Evolutionary conservation across 306 rosid genomes (phyloP), one percentile per base, ranked within the genome.

Genomic region (Sicyos baderoa): DNA sequence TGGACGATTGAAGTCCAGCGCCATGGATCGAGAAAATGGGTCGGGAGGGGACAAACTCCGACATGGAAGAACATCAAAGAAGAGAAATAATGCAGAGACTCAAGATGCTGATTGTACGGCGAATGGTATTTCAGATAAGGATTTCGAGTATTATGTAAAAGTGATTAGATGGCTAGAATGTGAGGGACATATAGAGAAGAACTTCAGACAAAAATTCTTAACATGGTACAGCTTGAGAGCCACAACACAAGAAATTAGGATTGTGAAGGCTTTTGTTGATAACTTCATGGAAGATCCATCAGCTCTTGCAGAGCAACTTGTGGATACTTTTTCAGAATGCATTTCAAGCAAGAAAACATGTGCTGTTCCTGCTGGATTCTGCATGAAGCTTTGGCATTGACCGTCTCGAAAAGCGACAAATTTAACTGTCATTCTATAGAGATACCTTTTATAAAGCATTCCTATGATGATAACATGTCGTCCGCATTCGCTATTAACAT

Each of bases 221-320:
- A 94, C 97, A 56, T 94, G 97, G 99, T 94, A 84, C 71, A 88
- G 97, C 81, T 83, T 94, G 78, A 90, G 95, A 80, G 94, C 99
- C 54, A 85, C 88, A 6, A 54, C 82, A 4, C 91, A 86, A 51
- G 95, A 94, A 77, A 76, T 80, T n/a, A 87, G 85, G 80, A 76
- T 94, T 59, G 96, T 94, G 77, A 90, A 86, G 81, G 85, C 87
- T 62, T 94, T 86, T 54, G 75, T 90, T 22, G 89, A 94, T 75
- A 85, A 85, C 19, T 88, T 94, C 61, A 79, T 73, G 9, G 96
- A 83, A 75, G 97, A 90, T 68, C 97, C 97, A 35, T 84, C 89
- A 40, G 76, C 91, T 67, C 96, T 94, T 75, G 97, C 99, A 1
- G 97, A 82, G 79, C 99, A 94, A 79, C 96, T 94, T 74, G 88